Evolutionary conservation across 257 asterid genomes (phyloP).

Genomic region (Catharanthus roseus): DNA sequence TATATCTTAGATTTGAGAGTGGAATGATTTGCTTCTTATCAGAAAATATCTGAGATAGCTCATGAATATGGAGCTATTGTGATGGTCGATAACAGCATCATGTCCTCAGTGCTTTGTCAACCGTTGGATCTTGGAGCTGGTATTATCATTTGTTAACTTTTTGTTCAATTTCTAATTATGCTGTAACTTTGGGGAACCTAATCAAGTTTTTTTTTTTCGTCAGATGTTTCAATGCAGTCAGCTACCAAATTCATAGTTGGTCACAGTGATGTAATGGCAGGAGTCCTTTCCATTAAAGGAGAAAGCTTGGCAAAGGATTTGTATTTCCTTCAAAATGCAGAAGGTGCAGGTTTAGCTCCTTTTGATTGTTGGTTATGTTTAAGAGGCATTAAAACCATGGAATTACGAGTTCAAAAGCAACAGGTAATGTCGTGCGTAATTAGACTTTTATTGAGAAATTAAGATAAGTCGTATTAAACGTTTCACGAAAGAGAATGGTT

Average conservation of each 20-base stretch:
- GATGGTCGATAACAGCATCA: slow-evolving; percentile 80
- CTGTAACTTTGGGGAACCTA: too few relatives aligned
- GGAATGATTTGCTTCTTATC: too few relatives aligned
- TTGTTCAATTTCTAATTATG: neutral
- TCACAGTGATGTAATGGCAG: slow-evolving; percentile 77
- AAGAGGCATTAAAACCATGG: slow-evolving; percentile 86
- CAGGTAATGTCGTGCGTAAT: too few relatives aligned
- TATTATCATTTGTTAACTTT: slow-evolving; percentile 8
- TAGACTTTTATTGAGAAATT: too few relatives aligned
- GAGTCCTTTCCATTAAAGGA: slow-evolving; percentile 61
- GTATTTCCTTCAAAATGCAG: slow-evolving; percentile 80
- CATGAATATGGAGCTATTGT: slow-evolving; percentile 71
- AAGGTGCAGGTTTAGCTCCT: slow-evolving; percentile 87
- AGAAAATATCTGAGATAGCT: slow-evolving; percentile 76
- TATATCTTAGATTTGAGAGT: too few relatives aligned
- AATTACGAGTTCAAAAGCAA: slow-evolving; percentile 75
- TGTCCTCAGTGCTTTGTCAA: slow-evolving; percentile 71
- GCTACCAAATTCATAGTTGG: slow-evolving; percentile 77
- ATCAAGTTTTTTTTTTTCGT: neutral
- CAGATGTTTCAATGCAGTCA: slow-evolving; percentile 81
- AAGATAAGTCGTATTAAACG: too few relatives aligned
- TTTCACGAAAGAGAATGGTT: too few relatives aligned
- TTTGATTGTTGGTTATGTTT: slow-evolving; percentile 92
- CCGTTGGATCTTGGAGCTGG: slow-evolving; percentile 90
- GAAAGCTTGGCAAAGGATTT: slow-evolving; percentile 69